Base-by-base conservation (phyloP, 352 stramenopile species). In the Plasmopara muralis region DNA sequence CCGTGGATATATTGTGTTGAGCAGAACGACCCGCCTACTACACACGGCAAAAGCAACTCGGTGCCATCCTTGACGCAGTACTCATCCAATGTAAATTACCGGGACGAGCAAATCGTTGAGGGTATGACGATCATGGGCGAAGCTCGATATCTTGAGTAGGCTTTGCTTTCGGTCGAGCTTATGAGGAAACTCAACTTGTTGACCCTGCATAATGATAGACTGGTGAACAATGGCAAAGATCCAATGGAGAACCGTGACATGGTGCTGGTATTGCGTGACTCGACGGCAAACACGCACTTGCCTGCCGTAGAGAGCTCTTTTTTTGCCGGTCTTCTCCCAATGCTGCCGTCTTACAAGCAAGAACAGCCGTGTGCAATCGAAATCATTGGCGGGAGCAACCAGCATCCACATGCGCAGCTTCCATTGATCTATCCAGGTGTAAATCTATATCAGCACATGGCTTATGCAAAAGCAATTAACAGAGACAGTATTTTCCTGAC, bases 21-120 rank as follows among this genome's bases (percentile, higher is more conserved):
- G 14, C 62, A 91, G 80, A 85, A 77, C 41, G 84, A 94, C 56
- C 81, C 84, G 41, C 77, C 76, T 18, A 87, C 80, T n/a, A 89
- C 80, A 18, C 70, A 76, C 34, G 84, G 66, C 20, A 72, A 66
- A 44, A 68, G 60, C 31, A 44, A 71, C 33, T 57, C 68, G 33
- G 62, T 72, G 5, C 83, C 79, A 13, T 80, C 74, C 38, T 57
- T 94, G 25, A 92, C 83, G 35, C 83, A 89, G 46, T 91, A 92
- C 63, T 94, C 83, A 5, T 68, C 72, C 20, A 94, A 94, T 54
- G 72, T 87, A 16, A 85, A 77, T 40, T 64, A 51, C 30, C 65
- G 60, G 42, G 70, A 69, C n/a, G 73, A 80, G 33, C 55, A 60
- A n/a, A 44, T 87, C 0, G 37, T 61, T 13, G 53, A 65, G 6